Base-by-base conservation (phyloP, 495 filamentous ascomycete species). In the Trichoderma erinaceum region DNA sequence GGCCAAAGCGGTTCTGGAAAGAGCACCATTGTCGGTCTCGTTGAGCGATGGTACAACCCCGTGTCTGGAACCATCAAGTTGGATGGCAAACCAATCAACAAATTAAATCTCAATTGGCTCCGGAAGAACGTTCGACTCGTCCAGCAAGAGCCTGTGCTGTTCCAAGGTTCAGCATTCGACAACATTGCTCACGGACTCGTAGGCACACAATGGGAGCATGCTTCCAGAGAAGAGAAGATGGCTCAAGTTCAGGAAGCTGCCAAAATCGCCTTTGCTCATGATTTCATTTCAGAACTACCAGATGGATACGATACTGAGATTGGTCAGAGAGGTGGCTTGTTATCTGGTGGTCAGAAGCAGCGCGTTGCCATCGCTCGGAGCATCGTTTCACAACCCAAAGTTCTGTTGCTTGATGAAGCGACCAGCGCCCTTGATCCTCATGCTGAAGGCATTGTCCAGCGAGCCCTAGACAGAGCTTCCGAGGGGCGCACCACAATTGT, bases 1-100 rank as follows among this genome's bases (percentile, higher is more conserved):
- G 44, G 52, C 43, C 38, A 46, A 27, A 63, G 35, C 16, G 89
- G 91, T 3, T 89, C 87, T 63, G 86, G 92, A 41, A 96, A 96
- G 75, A 89, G 85, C 69, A 95, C 90, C 0, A 87, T 94, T 15
- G 85, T 95, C 32, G 90, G 89, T 3, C 81, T 96, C 3, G 83
- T 95, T 38, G 90, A 94, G 73, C 84, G 92, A 8, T 95, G 92
- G 77, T 96, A 96, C 71, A 82, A 89, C 63, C 90, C 90, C 72
- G 4, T 43, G 1, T 69, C 68, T 23, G 78, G 78, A 2, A 52
- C 65, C 1, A 66, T 88, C 43, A 64, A 74, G 0, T 75, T 87
- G 8, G 81, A 81, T 29, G 81, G 79, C 6, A 72, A 75, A 5
- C 74, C 82, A 65, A 46, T 85, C 12, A 72, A 72, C 7, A 73